Percentiles rank a stretch among this genome's conserved stretches.
Evolutionary conservation across 768 basidiomycete species (phyloP).

Genomic region (Pleurotus tuoliensis): DNA sequence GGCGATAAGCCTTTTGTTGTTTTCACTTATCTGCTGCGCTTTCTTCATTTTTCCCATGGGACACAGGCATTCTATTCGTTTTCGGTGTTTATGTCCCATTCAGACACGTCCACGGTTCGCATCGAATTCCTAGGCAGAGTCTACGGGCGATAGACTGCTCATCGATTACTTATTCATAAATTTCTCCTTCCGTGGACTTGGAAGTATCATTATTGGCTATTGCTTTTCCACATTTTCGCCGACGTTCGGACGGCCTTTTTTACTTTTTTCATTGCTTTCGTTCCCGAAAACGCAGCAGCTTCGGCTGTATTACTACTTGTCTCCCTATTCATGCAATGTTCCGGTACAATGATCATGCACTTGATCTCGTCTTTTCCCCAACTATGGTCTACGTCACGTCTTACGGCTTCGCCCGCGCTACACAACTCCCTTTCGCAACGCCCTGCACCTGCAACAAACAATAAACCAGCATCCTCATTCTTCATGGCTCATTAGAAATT

Average conservation of each 20-base stretch:
- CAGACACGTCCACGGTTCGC: neutral
- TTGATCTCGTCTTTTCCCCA: neutral
- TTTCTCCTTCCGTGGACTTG: neutral
- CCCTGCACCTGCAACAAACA: too few relatives aligned
- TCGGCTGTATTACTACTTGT: neutral
- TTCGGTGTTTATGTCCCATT: neutral
- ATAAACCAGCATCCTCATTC: too few relatives aligned
- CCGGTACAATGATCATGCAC: too few relatives aligned
- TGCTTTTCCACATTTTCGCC: constrained; percentile 1
- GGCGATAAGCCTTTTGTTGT: neutral
- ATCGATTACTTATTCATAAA: neutral
- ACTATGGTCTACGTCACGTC: too few relatives aligned
- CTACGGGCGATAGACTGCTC: neutral
- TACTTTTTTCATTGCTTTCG: neutral
- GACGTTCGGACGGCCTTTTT: neutral
- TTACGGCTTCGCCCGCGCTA: too few relatives aligned
- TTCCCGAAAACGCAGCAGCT: neutral
- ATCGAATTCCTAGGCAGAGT: too few relatives aligned
- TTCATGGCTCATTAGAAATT: too few relatives aligned
- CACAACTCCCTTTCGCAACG: too few relatives aligned
- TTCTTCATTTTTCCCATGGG: neutral
- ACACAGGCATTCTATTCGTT: too few relatives aligned
- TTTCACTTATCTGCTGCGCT: neutral
- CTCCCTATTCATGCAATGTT: neutral
- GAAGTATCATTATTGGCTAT: constrained; percentile 8